These are phyloP conservation scores for Ceratobasidium sp. DNA, from an alignment of 1,284 basidiomycete species.

Conservation along the genomic window DNA sequence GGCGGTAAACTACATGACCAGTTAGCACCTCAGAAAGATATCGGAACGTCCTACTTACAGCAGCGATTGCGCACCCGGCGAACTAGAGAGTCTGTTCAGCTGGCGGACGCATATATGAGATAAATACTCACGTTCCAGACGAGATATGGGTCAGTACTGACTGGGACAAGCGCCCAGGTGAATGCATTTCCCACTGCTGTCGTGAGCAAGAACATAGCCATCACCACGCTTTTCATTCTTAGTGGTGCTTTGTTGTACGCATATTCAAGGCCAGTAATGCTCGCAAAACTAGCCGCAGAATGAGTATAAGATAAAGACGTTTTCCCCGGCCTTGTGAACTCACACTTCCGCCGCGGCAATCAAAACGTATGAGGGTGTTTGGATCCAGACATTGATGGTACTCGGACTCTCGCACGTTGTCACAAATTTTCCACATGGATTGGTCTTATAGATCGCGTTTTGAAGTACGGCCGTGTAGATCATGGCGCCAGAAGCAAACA, in stretches of 20 bases:
- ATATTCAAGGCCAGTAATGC: constrained; percentile 82
- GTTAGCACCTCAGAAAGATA: neutral
- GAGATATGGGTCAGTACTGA: constrained; percentile 34
- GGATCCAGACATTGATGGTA: constrained; percentile 77
- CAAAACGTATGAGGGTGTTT: constrained; percentile 59
- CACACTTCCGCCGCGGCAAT: constrained; percentile 30
- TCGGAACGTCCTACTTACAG: constrained; percentile 7
- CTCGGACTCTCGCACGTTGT: constrained; percentile 63
- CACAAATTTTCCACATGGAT: constrained; percentile 69
- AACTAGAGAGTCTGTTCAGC: neutral
- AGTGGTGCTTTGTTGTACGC: constrained; percentile 88
- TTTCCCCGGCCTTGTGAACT: neutral
- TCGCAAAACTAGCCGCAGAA: constrained; percentile 76
- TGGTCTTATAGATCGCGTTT: constrained; percentile 76
- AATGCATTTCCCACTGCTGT: constrained; percentile 19
- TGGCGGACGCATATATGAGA: neutral
- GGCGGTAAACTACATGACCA: neutral
- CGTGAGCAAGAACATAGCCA: constrained; percentile 74
- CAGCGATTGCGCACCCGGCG: constrained; percentile 16
- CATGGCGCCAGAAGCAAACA: constrained; percentile 63
- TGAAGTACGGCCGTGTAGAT: constrained; percentile 70
- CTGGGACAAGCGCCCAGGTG: constrained; percentile 14
- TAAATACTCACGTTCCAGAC: constrained; percentile 37
- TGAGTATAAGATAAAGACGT: constrained; percentile 46
- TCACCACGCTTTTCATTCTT: constrained; percentile 85